Base-by-base conservation (phyloP, 192 early-diverging fungal genomes). In the Helicostylum pulchrum region DNA sequence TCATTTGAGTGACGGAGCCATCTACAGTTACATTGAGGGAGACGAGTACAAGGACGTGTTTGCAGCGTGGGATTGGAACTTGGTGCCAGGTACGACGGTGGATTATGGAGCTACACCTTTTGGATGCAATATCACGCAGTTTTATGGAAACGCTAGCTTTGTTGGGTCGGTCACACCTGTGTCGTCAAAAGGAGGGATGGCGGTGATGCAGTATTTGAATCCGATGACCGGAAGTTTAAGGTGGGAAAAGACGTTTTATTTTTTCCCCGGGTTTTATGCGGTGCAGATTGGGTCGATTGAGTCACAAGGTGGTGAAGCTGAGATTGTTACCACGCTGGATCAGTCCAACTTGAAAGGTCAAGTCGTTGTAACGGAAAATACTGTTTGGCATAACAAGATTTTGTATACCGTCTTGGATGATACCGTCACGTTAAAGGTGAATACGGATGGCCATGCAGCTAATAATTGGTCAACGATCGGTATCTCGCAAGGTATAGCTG, bases 41-140 rank as follows among this genome's bases (percentile, higher is more conserved):
- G 56, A 66, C 7, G 70, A 72, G 19, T 72, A 72, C 17, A 47
- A 62, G n/a, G 70, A 72, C 45, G 56, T 57, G 0, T 72, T 72
- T 57, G 54, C 64, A 17, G 49, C 56, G 17, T 72, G 64, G 70
- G 64, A 72, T 45, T 72, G 70, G 70, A 34, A 72, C 44, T 46
- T 72, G n/a, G 20, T 66, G 7, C 70, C 70, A 34, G 70, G 70
- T 7, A 66, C 64, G 8, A 72, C 70, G 12, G 64, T 61, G 7
- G 70, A 62, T 31, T 65, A 65, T 61, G 65, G 65, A 4, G 58
- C 39, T 0, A 53, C 45, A 20, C 51, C 45, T 15, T 50, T 72
- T 9, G 48, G 17, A n/a, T 72, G 70, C n/a, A 46, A 54, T 21
- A 8, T 42, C 21, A 62, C 70, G 26, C 62, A 62, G 8, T 55